These are phyloP conservation scores for Cylindrodendrum hubeiense DNA, from an alignment of 2,329 filamentous ascomycete species.

Conservation along the genomic window DNA sequence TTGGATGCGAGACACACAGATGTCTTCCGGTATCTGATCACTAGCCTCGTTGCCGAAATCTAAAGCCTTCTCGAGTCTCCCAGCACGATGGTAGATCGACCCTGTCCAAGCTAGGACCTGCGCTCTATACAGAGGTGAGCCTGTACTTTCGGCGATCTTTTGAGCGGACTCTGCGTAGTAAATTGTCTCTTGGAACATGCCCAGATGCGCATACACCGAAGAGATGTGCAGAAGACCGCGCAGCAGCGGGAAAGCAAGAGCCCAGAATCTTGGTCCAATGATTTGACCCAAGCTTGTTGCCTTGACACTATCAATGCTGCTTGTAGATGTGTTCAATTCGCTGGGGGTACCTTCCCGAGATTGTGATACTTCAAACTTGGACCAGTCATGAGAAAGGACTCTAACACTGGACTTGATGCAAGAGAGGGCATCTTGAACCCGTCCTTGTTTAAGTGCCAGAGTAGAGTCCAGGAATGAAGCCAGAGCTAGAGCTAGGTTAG, in stretches of 20 bases:
- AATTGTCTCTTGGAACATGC: constrained; percentile 87
- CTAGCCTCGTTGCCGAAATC: constrained; percentile 67
- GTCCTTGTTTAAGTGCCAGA: constrained; percentile 72
- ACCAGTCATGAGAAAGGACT: constrained; percentile 68
- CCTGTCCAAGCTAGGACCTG: constrained; percentile 68
- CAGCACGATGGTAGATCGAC: constrained; percentile 68
- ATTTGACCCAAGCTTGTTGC: constrained; percentile 37
- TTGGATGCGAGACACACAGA: constrained; percentile 50
- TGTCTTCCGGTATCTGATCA: constrained; percentile 60
- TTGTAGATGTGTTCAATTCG: constrained; percentile 46
- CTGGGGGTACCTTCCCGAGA: constrained; percentile 37
- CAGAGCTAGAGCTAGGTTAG: constrained; percentile 47
- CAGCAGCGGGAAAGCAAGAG: constrained; percentile 79
- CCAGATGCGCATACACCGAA: constrained; percentile 83
- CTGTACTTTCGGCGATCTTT: constrained; percentile 78
- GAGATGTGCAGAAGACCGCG: constrained; percentile 80
- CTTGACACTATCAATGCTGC: constrained; percentile 45
- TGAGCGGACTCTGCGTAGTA: constrained; percentile 89
- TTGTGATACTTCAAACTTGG: constrained; percentile 57
- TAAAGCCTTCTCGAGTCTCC: constrained; percentile 69
- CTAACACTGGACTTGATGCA: constrained; percentile 70
- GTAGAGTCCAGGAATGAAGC: constrained; percentile 71
- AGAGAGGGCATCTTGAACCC: constrained; percentile 68
- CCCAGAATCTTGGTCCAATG: constrained; percentile 79
- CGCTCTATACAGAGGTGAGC: constrained; percentile 69